phyloP scores from a whole-genome alignment of 768 basidiomycete genomes.

The Collybia sordida region DNA sequence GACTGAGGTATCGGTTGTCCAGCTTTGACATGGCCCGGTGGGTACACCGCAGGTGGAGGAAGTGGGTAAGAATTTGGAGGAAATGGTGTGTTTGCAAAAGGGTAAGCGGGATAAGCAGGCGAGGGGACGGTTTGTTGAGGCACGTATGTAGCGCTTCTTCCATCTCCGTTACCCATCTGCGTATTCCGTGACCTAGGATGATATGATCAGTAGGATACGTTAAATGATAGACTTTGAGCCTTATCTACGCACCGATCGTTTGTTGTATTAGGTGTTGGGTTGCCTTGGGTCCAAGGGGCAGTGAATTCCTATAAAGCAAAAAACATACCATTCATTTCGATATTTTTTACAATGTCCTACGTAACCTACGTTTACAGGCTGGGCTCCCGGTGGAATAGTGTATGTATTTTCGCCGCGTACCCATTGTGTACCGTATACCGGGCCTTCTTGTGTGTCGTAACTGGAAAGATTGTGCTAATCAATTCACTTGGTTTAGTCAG shows the following conservation, averaged over 20 bases:
- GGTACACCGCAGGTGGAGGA: constrained; percentile 39
- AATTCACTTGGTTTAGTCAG: background rate
- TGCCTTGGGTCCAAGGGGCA: constrained; percentile 52
- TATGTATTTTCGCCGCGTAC: constrained; percentile 70
- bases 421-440: constrained; percentile 67
- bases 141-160: constrained; percentile 43
- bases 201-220: constrained; percentile 4
- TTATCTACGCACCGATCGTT: constrained; percentile 44
- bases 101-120: constrained; percentile 18
- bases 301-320: constrained; percentile 48
- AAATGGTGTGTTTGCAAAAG: constrained; percentile 18
- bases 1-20: constrained; percentile 47
- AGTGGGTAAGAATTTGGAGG: constrained; percentile 23
- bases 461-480: constrained; percentile 35
- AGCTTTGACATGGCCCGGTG: constrained; percentile 55
- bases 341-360: constrained; percentile 7
- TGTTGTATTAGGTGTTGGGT: constrained; percentile 35
- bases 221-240: background rate
- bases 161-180: constrained; percentile 42
- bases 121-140: constrained; percentile 51
- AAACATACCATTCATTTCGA: constrained; percentile 1
- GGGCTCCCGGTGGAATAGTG: constrained; percentile 58
- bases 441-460: constrained; percentile 68
- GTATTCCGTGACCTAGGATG: constrained; percentile 48
- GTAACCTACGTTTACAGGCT: constrained; percentile 55